Evolutionary conservation across 225 moss, liverwort and hornwort species (phyloP).

Genomic region (Anthoceros angustus): DNA sequence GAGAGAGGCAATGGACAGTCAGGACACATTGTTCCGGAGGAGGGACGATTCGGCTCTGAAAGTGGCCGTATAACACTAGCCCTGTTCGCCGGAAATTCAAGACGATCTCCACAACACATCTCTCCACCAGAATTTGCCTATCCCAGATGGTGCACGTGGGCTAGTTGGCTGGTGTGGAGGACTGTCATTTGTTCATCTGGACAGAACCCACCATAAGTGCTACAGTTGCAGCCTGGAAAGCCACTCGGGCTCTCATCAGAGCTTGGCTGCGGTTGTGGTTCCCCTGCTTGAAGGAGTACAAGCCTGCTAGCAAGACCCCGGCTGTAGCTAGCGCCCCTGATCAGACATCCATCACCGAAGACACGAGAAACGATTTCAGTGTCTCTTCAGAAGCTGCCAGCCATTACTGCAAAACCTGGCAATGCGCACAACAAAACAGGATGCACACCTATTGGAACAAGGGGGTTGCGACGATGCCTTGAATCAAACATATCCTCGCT

Average conservation of each 20-base stretch:
- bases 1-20: too few species aligned
- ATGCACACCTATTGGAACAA: neutral
- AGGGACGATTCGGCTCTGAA: too few species aligned
- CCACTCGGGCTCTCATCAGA: conserved; percentile 6
- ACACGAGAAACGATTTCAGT: neutral
- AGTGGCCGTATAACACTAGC: too few species aligned
- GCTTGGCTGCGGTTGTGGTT: neutral
- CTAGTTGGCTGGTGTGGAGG: too few species aligned
- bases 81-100: too few species aligned
- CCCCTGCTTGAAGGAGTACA: conserved; percentile 5
- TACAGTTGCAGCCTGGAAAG: conserved; percentile 8
- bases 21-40: too few species aligned
- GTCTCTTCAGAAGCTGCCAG: neutral
- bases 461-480: neutral
- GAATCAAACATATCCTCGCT: neutral
- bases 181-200: neutral
- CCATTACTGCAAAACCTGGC: neutral
- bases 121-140: too few species aligned
- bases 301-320: conserved; percentile 2
- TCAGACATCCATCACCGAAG: neutral
- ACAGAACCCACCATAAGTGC: conserved; percentile 8
- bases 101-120: too few species aligned
- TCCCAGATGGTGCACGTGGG: too few species aligned
- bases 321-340: conserved; percentile 7
- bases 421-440: neutral